These are phyloP conservation scores for Malassezia arunalokei DNA, from an alignment of 1,284 basidiomycete genomes.

Conservation along the genomic window DNA sequence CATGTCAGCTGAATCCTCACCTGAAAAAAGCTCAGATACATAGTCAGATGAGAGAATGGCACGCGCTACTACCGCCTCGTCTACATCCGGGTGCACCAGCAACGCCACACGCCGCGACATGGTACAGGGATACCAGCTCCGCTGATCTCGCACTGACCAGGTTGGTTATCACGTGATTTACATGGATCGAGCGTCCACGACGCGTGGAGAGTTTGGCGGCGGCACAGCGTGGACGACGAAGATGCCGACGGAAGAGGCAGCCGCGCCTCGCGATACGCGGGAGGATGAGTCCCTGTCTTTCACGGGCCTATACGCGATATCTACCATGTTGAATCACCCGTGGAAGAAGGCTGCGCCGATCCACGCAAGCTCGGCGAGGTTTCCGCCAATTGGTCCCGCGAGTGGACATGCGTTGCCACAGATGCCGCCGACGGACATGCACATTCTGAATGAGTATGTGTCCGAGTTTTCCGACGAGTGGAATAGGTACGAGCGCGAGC, in stretches of 20 bases:
- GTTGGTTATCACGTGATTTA: too few relatives aligned
- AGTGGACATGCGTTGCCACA: slow-evolving; percentile 22
- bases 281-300: slow-evolving; percentile 1
- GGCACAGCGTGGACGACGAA: not conserved
- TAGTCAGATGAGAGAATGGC: slow-evolving; percentile 27
- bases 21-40: slow-evolving; percentile 29
- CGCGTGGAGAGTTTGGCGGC: too few relatives aligned
- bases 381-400: slow-evolving; percentile 27
- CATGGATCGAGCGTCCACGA: too few relatives aligned
- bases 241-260: not conserved
- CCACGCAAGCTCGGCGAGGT: slow-evolving; percentile 36
- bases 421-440: slow-evolving; percentile 28
- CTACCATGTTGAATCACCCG: slow-evolving; percentile 42
- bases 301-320: slow-evolving; percentile 30
- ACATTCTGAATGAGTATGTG: slow-evolving; percentile 35
- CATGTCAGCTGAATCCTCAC: slow-evolving; percentile 24
- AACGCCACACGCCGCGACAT: slow-evolving; percentile 2
- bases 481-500: slow-evolving; percentile 42
- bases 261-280: not conserved
- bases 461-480: slow-evolving; percentile 28
- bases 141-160: too few relatives aligned
- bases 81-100: not conserved
- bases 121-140: not conserved
- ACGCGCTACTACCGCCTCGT: slow-evolving; percentile 15
- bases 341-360: slow-evolving; percentile 34